Evolutionary conservation across 2,329 filamentous ascomycete genomes (phyloP), one percentile per base, ranked within the genome.

Genomic region (Stemphylium vesicarium): DNA sequence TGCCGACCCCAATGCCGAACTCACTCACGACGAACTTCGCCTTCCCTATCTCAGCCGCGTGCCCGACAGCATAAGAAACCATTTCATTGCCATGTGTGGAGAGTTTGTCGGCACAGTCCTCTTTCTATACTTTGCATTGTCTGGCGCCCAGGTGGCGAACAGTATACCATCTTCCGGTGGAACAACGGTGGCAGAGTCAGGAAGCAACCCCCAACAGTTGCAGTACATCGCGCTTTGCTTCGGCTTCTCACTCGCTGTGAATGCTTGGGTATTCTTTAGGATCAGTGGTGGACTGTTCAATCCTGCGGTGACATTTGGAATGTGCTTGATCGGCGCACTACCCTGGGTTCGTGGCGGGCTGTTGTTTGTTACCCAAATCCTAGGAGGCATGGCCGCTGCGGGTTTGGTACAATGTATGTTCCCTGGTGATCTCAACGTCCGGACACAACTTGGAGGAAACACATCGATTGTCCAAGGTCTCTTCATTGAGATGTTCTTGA

Each of bases 211-310:
- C 0, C 67, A 71, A 39, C 70, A 77, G 38, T 53, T 77, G 15
- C 69, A 73, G 40, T 79, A 76, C 58, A 77, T 75, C 16, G 68
- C 74, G 12, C 62, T 78, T 2, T 66, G 64, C 47, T 78, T 78
- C 54, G 76, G 76, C 5, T 77, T 77, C 60, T 75, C 72, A 0
- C 63, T 79, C 1, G 74, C 75, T 10, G 77, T 77, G 24, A 78
- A 78, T 36, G 75, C 73, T 1, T 78, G 75, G 66, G 62, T 69
- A 2, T 73, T 73, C 49, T 72, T 69, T 31, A 53, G 64, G 0
- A 65, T 65, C 12, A 63, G 58, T 31, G 63, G 64, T 43, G 64
- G 77, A 4, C 39, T 67, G 12, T 65, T 65, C 42, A 65, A 67
- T 44, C 64, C 63, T 20, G 64, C 61, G 48, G 48, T 70, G 45